These are phyloP conservation scores for Boletellus deceptivus DNA, from an alignment of 1,284 basidiomycete species.

Conservation along the genomic window DNA sequence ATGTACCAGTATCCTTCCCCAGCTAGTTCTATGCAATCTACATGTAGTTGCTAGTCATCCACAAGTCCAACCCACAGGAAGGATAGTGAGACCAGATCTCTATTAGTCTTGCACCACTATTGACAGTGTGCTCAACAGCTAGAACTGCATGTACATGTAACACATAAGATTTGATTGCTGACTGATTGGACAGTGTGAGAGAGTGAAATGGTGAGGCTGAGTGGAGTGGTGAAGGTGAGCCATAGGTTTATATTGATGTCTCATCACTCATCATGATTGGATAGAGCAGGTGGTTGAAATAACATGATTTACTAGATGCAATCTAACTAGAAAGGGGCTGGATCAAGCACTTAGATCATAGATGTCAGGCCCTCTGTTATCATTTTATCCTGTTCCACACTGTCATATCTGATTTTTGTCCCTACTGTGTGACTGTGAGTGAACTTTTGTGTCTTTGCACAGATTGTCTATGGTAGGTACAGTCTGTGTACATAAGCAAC, in stretches of 20 bases:
- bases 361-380: background rate
- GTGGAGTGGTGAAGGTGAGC: background rate
- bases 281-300: background rate
- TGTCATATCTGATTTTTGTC: background rate
- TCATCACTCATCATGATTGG: background rate
- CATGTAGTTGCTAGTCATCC: too few relatives aligned
- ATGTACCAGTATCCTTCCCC: too few relatives aligned
- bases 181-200: background rate
- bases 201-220: too few relatives aligned
- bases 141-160: too few relatives aligned
- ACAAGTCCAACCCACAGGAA: too few relatives aligned
- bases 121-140: too few relatives aligned
- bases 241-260: background rate
- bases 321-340: background rate
- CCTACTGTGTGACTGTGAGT: background rate
- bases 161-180: background rate
- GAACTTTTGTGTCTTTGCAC: background rate
- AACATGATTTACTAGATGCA: background rate
- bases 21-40: too few relatives aligned
- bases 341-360: background rate
- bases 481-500: background rate
- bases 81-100: too few relatives aligned
- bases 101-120: too few relatives aligned
- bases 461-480: background rate
- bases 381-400: background rate